Conservation (phyloP, 2,329 filamentous ascomycete genomes). For the Talaromyces albobiverticillius region DNA sequence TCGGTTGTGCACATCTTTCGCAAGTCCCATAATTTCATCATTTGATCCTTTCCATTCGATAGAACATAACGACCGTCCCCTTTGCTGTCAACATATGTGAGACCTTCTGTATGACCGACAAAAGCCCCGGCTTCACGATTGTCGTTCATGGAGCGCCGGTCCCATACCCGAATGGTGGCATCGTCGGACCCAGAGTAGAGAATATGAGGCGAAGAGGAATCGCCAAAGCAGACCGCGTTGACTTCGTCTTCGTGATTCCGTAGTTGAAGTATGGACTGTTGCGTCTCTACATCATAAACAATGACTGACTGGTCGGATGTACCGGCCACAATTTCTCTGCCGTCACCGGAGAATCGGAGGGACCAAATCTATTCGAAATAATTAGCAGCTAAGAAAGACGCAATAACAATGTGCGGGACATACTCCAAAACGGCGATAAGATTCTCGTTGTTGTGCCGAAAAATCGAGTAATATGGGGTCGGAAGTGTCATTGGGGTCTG, state of each 20-base stretch:
- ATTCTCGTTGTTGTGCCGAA: constrained; percentile 45
- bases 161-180: constrained; percentile 92
- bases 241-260: constrained; percentile 82
- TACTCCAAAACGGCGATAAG: constrained; percentile 45
- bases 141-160: constrained; percentile 68
- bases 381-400: constrained; percentile 16
- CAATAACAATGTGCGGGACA: constrained; percentile 15
- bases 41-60: constrained; percentile 93
- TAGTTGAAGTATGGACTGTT: constrained; percentile 70
- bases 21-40: constrained; percentile 95
- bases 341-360: constrained; percentile 87
- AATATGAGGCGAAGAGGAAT: constrained; percentile 83
- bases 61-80: constrained; percentile 86
- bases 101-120: constrained; percentile 62
- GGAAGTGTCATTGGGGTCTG: constrained; percentile 75
- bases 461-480: constrained; percentile 81
- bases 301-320: constrained; percentile 76
- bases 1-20: constrained; percentile 80
- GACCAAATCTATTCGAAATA: constrained; percentile 67
- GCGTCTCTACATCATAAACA: constrained; percentile 87
- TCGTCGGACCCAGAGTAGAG: constrained; percentile 96
- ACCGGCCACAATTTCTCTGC: constrained; percentile 84
- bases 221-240: constrained; percentile 94
- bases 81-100: constrained; percentile 74
- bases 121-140: constrained; percentile 64